Percentiles rank a stretch among this genome's conserved stretches.
Evolutionary conservation across 2,329 filamentous ascomycete genomes (phyloP).

Genomic region (Epichloe elymi): DNA sequence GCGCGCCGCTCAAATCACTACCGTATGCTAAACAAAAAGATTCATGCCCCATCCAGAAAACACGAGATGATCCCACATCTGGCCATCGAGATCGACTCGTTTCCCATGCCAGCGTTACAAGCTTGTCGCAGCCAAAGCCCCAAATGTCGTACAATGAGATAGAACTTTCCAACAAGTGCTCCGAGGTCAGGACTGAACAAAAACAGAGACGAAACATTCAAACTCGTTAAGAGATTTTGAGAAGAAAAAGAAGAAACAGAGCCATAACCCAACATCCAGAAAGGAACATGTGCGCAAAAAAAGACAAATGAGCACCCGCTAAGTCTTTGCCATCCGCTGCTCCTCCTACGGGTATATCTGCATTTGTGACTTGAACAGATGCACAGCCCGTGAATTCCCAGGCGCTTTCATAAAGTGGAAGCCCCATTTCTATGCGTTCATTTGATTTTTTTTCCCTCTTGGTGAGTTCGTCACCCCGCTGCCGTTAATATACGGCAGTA

Average conservation of each 20-base stretch:
- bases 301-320: constrained; percentile 20
- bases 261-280: background rate
- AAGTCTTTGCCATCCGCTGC: constrained; percentile 21
- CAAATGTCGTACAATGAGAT: constrained; percentile 8
- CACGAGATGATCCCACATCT: constrained; percentile 9
- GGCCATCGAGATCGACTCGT: constrained; percentile 4
- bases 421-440: constrained; percentile 32
- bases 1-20: constrained; percentile 14
- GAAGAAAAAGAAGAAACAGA: constrained; percentile 10
- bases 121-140: background rate
- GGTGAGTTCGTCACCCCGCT: constrained; percentile 34
- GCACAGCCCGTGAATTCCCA: constrained; percentile 13
- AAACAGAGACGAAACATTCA: constrained; percentile 14
- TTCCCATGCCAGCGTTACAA: constrained; percentile 6
- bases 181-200: background rate
- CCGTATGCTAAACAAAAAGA: constrained; percentile 15
- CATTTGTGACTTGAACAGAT: constrained; percentile 24
- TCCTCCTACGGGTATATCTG: constrained; percentile 18
- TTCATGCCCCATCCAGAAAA: constrained; percentile 9
- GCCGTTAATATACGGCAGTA: constrained; percentile 15
- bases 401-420: constrained; percentile 16
- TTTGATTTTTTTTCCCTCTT: constrained; percentile 26
- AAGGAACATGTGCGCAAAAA: constrained; percentile 14
- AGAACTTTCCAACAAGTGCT: constrained; percentile 12
- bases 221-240: constrained; percentile 18